Evolutionary conservation across 176 grass and related monocot species (phyloP).

Genomic region (Carex myosuroides): DNA sequence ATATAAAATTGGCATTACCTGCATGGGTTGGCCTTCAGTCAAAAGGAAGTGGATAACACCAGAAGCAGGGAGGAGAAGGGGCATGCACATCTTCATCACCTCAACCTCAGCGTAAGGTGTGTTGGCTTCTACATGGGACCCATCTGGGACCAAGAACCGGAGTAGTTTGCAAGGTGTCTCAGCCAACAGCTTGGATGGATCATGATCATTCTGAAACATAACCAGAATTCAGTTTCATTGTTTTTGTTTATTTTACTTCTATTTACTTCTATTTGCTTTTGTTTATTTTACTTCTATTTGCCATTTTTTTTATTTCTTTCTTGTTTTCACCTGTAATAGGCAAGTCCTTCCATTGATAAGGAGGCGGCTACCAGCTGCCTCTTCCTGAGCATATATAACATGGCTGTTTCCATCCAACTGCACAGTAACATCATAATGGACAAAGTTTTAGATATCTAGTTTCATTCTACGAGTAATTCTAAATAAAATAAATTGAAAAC

Average conservation of each 20-base stretch:
- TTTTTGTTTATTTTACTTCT: background rate
- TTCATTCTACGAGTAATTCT: background rate
- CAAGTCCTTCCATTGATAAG: constrained; percentile 99
- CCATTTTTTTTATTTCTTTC: constrained; percentile 14
- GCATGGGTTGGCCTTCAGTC: constrained; percentile 98
- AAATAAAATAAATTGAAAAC: constrained; percentile 15
- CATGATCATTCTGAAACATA: constrained; percentile 84
- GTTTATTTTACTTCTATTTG: background rate
- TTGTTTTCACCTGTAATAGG: constrained; percentile 78
- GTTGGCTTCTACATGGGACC: constrained; percentile 87
- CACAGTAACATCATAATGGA: constrained; percentile 23
- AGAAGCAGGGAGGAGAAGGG: constrained; percentile 82
- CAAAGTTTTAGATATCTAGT: background rate
- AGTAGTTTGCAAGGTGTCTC: constrained; percentile 99
- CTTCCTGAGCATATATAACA: constrained; percentile 94
- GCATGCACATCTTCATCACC: constrained; percentile 99
- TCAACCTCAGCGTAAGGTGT: constrained; percentile 93
- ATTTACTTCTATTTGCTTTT: background rate
- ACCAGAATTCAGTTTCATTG: background rate
- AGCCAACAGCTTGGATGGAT: constrained; percentile 93
- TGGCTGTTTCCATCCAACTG: constrained; percentile 98
- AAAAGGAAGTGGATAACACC: constrained; percentile 85
- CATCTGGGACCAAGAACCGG: constrained; percentile 88
- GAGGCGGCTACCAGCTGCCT: constrained; percentile 97
- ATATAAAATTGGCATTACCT: constrained; percentile 28